Base-by-base conservation (phyloP, 2,329 filamentous ascomycete genomes). In the Diaporthe humulicola region DNA sequence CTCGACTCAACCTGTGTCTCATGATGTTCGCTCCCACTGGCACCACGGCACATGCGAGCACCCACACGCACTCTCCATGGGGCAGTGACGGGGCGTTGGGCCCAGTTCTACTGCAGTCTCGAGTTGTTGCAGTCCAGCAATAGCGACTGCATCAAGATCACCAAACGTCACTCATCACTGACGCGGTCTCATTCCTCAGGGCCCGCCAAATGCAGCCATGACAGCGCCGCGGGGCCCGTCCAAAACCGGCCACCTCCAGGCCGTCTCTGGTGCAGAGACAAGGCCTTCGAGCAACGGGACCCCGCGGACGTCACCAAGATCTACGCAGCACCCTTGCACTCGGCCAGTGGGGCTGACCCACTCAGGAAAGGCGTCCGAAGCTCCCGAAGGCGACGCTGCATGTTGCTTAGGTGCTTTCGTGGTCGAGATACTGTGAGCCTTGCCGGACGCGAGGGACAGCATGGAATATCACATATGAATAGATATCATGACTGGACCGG, bases 271-370 rank as follows among this genome's bases (percentile, higher is more conserved):
- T 52, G 64, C 45, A 52, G 45, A 52, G 45, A 52, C 28, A 15
- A 45, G 33, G 30, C 57, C 22, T 30, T 33, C 42, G 57, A 38
- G 33, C 58, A 66, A 56, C 56, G 45, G 60, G 30, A 67, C 64
- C 48, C 64, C 64, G 64, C 64, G 64, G 64, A 54, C 45, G 64
- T 69, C 64, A 54, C 33, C 64, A 40, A 22, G 64, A 69, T 69
- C 64, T 69, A 54, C 64, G 38, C 64, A 67, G 45, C 45, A 67
- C 45, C 45, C 64, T 52, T 67, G 64, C 64, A 25, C 30, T 52
- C 45, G 45, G 64, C 4, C 64, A 25, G 64, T 69, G 64, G 48
- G 30, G 22, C 12, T 12, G 45, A 19, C 22, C 64, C 64, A 52
- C 22, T 17, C 64, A 69, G 64, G 48, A 52, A 52, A 69, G 45